Evolutionary conservation across 441 rosid species (phyloP), one percentile per base, ranked within the genome.

Genomic region (Syzygium malaccense): DNA sequence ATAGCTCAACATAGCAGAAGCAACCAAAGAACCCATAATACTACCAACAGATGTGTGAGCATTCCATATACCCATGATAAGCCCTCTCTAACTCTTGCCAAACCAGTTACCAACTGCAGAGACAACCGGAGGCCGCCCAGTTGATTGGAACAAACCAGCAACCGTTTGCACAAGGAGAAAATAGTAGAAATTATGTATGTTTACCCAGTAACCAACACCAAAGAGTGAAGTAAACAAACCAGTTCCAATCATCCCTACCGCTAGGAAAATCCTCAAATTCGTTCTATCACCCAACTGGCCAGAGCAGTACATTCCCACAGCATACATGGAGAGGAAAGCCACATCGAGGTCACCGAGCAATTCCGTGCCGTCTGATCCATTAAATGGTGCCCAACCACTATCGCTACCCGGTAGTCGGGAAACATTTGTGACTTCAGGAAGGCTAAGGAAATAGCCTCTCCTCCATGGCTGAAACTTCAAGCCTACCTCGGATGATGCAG

Each of bases 1-100:
- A 86, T 96, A 96, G 87, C 93, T 92, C 93, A 98, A 88, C 93
- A 97, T 85, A 0, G 95, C 96, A 60, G 99, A 92, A 75, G 97
- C 99, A 86, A 98, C 92, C 91, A 98, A 91, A 20, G 99, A 96
- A 83, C 99, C 99, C 13, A 92, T 91, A 85, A 96, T 98, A 92
- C 96, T 98, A 28, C 99, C 99, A 68, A 96, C 88, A n/a, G 99
- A 98, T 20, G 99, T 98, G 60, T 98, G 98, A 26, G 99, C 98
- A 90, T 98, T 98, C 99, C 99, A 98, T 88, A 98, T 94, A 8
- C 99, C 99, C 99, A 97, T 97, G 14, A 98, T 94, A 62, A 98
- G 88, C 5, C 99, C 99, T 93, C 99, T 94, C 92, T 96, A 96
- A 87, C 92, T 94, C 94, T 97, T 97, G 86, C 96, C 96, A 86